These are phyloP conservation scores for cucumber (Cucumis sativus) DNA, from an alignment of 306 rosid species.

Conservation along the genomic window DNA sequence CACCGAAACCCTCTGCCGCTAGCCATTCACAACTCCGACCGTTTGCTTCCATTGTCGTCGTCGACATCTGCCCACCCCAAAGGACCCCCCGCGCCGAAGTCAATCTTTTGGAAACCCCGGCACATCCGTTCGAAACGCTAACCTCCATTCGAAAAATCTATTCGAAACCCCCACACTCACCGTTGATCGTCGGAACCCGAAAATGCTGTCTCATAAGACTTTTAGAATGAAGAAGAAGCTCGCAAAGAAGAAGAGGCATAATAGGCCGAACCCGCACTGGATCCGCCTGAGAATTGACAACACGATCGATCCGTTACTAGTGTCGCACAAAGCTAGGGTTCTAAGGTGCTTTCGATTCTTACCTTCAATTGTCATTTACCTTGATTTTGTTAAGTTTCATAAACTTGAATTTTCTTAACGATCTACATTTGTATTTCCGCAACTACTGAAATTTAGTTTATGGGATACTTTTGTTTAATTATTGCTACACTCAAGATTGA, in stretches of 20 bases:
- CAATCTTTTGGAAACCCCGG: no score
- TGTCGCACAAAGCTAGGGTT: constrained; percentile 86
- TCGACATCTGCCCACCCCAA: no score
- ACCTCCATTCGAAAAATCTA: no score
- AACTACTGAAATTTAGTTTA: background rate
- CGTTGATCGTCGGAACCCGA: background rate
- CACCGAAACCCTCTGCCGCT: no score
- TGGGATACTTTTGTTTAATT: background rate
- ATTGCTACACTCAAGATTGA: background rate
- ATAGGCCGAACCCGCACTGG: constrained; percentile 69
- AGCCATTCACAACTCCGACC: no score
- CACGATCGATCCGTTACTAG: constrained; percentile 86
- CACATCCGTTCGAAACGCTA: no score
- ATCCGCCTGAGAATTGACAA: constrained; percentile 72
- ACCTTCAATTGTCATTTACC: background rate
- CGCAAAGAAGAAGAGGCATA: constrained; percentile 90
- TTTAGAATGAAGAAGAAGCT: constrained; percentile 84
- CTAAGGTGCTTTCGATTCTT: constrained; percentile 19
- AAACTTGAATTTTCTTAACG: background rate
- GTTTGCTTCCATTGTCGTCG: no score
- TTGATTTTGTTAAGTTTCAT: background rate
- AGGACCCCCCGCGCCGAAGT: no score
- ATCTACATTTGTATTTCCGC: background rate
- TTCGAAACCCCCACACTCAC: no score
- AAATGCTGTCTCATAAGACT: constrained; percentile 69